Evolutionary conservation across 148 eudicot species (phyloP).

Genomic region (Hydrangea macrophylla): DNA sequence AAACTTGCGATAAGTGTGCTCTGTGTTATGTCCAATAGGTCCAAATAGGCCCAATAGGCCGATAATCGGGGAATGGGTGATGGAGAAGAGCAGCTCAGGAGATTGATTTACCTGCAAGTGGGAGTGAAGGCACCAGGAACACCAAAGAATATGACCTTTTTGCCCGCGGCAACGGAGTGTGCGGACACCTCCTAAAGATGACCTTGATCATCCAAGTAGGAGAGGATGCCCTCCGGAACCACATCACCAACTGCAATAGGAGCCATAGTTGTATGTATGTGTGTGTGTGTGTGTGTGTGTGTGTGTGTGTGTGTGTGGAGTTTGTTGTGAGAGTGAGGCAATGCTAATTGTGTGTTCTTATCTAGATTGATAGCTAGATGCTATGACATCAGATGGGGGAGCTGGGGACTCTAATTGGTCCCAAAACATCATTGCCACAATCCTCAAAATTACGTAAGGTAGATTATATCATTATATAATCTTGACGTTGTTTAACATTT

Average conservation of each 20-base stretch:
- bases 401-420: too few species aligned
- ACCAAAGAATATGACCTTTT: slow-evolving; percentile 54
- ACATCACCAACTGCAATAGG: slow-evolving; percentile 49
- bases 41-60: too few species aligned
- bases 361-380: too few species aligned
- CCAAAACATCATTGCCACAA: too few species aligned
- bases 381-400: too few species aligned
- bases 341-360: background rate
- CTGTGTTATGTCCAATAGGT: too few species aligned
- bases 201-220: slow-evolving; percentile 44
- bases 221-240: slow-evolving; percentile 52
- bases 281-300: too few species aligned
- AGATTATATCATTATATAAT: too few species aligned
- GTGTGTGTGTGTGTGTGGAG: background rate
- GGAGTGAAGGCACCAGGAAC: slow-evolving; percentile 83
- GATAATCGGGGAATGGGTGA: too few species aligned
- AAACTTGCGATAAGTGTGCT: background rate
- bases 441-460: too few species aligned
- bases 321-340: background rate
- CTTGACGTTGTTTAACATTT: too few species aligned
- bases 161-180: slow-evolving; percentile 62
- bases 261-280: slow-evolving; percentile 41
- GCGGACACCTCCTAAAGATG: slow-evolving; percentile 38
- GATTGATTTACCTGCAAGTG: slow-evolving; percentile 66
- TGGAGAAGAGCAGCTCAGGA: too few species aligned